These are phyloP conservation scores for Candida sonorensis DNA, from an alignment of 805 yeast species.

Conservation along the genomic window DNA sequence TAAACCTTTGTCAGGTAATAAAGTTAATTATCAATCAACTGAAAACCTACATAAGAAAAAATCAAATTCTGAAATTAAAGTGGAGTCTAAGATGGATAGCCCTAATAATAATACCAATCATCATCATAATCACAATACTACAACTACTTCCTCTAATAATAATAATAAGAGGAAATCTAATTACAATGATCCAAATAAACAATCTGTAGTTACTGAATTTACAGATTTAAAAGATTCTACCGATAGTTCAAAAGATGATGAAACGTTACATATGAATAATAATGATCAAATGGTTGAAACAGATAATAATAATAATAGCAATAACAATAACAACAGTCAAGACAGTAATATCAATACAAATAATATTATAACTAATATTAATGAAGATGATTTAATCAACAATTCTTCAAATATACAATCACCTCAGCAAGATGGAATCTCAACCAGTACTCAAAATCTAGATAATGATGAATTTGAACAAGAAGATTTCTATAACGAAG, in stretches of 20 bases:
- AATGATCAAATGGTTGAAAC: slow-evolving; percentile 4
- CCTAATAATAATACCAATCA: too few relatives aligned
- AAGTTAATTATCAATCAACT: too few relatives aligned
- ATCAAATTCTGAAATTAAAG: not conserved
- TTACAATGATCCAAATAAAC: slow-evolving; percentile 4
- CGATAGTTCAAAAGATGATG: slow-evolving; percentile 31
- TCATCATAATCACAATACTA: too few relatives aligned
- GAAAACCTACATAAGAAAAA: too few relatives aligned
- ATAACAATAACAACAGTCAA: not conserved
- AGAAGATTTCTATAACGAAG: slow-evolving; percentile 11
- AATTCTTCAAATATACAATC: too few relatives aligned
- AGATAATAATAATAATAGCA: not conserved
- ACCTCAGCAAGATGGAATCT: too few relatives aligned
- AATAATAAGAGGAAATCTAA: not conserved
- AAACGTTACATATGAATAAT: slow-evolving; percentile 14
- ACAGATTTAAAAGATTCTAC: slow-evolving; percentile 29
- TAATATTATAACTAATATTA: too few relatives aligned
- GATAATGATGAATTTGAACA: slow-evolving; percentile 7
- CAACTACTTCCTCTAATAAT: not conserved
- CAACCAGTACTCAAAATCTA: slow-evolving; percentile 1
- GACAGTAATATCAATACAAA: not conserved
- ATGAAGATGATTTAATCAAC: not conserved
- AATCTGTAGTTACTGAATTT: slow-evolving; percentile 20
- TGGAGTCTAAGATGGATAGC: too few relatives aligned
- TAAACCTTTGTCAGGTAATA: slow-evolving; percentile 1